Evolutionary conservation across 2,329 filamentous ascomycete species (phyloP).

Genomic region (Corinectria fuckeliana): DNA sequence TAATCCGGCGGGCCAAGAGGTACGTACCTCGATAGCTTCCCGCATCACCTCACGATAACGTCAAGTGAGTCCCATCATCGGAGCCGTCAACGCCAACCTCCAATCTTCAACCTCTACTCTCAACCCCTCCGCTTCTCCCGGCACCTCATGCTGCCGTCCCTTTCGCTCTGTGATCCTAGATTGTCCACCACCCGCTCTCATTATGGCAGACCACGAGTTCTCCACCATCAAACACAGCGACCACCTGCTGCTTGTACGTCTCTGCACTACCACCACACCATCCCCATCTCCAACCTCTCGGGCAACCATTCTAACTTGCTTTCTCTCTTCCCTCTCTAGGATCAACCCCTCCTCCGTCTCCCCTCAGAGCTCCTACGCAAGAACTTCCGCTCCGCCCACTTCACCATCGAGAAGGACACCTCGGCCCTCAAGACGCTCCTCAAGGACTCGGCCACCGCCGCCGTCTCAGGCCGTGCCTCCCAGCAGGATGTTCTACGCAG

Average conservation of each 20-base stretch:
- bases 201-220: constrained; percentile 66
- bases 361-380: constrained; percentile 92
- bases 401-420: constrained; percentile 75
- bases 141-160: not conserved
- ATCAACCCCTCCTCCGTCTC: constrained; percentile 91
- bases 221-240: constrained; percentile 76
- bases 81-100: constrained; percentile 3
- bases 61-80: constrained; percentile 25
- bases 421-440: constrained; percentile 66
- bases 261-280: constrained; percentile 15
- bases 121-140: not conserved
- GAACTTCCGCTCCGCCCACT: constrained; percentile 88
- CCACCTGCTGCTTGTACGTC: constrained; percentile 74
- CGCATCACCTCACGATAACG: constrained; percentile 27
- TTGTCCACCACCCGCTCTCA: constrained; percentile 20
- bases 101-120: constrained; percentile 1
- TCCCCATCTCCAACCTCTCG: constrained; percentile 6
- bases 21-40: constrained; percentile 31
- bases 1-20: constrained; percentile 4
- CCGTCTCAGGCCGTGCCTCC: constrained; percentile 66
- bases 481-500: constrained; percentile 77
- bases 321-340: constrained; percentile 59
- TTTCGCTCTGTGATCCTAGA: not conserved
- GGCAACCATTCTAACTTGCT: not conserved
- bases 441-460: constrained; percentile 69